Evolutionary conservation across 2,329 filamentous ascomycete genomes (phyloP).

Genomic region (Aureobasidium sp.): DNA sequence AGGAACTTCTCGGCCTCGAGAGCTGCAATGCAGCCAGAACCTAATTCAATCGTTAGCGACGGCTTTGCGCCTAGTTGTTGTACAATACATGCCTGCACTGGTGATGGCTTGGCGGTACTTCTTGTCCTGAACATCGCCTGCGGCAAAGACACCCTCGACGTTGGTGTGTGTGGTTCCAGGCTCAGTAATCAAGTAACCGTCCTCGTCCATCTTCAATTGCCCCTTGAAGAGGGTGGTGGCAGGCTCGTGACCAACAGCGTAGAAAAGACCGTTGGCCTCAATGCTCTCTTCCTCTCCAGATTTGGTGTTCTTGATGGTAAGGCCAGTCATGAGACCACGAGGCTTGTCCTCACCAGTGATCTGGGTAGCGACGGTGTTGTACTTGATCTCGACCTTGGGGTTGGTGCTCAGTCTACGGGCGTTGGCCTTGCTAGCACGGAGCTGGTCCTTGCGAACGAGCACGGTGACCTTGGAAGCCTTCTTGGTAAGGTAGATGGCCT

Average conservation of each 20-base stretch:
- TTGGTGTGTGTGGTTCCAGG: conserved; percentile 85
- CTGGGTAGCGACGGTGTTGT: conserved; percentile 74
- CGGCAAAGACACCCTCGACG: conserved; percentile 87
- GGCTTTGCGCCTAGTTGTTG: conserved; percentile 15
- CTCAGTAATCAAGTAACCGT: conserved; percentile 85
- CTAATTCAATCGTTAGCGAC: conserved; percentile 37
- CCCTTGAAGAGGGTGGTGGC: conserved; percentile 86
- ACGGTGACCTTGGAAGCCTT: conserved; percentile 94
- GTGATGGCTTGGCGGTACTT: conserved; percentile 96
- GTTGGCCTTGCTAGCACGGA: conserved; percentile 89
- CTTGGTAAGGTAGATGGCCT: conserved; percentile 95
- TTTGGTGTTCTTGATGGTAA: conserved; percentile 72
- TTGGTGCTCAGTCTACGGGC: conserved; percentile 73
- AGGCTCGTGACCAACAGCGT: conserved; percentile 94
- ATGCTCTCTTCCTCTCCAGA: conserved; percentile 75
- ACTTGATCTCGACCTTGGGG: conserved; percentile 85
- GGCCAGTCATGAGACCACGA: conserved; percentile 74
- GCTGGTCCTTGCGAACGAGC: conserved; percentile 76
- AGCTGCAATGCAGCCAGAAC: conserved; percentile 89
- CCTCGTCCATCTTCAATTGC: conserved; percentile 78
- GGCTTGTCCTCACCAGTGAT: conserved; percentile 74
- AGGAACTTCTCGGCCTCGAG: conserved; percentile 94
- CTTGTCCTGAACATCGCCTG: conserved; percentile 98
- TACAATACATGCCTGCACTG: conserved; percentile 67
- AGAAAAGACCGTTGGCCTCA: conserved; percentile 88